Conservation (phyloP, 1,139 yeast genomes). For the Geotrichum bryndzae region DNA sequence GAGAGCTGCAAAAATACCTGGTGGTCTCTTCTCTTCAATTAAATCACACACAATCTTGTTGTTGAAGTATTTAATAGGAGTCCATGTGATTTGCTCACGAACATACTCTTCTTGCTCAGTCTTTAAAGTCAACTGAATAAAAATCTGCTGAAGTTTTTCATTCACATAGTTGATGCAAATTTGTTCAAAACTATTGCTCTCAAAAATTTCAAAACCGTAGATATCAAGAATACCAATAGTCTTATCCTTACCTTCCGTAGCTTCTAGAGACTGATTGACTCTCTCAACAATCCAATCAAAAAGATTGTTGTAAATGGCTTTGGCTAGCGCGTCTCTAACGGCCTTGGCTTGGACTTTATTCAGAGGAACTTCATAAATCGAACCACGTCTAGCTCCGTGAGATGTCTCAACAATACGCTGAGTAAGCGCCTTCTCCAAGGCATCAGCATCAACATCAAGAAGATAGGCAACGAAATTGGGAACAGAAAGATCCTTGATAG, state of each 20-base stretch:
- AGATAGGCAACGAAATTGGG: constrained; percentile 91
- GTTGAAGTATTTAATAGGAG: constrained; percentile 94
- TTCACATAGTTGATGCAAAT: constrained; percentile 95
- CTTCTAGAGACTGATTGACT: constrained; percentile 67
- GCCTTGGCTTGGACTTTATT: constrained; percentile 91
- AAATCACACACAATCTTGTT: constrained; percentile 95
- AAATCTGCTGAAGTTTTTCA: constrained; percentile 94
- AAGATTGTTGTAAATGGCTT: constrained; percentile 84
- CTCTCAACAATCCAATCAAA: constrained; percentile 98
- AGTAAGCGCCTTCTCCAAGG: constrained; percentile 60
- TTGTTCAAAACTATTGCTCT: constrained; percentile 94
- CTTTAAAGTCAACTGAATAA: constrained; percentile 88
- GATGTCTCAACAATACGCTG: constrained; percentile 85
- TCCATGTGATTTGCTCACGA: constrained; percentile 93
- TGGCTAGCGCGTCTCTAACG: constrained; percentile 91
- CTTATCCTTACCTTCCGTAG: constrained; percentile 49
- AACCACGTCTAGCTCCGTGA: constrained; percentile 75
- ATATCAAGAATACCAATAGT: constrained; percentile 94
- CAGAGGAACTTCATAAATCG: constrained; percentile 89
- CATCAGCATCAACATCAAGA: constrained; percentile 68
- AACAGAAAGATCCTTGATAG: constrained; percentile 75
- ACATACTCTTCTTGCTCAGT: constrained; percentile 98
- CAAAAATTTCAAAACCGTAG: constrained; percentile 97
- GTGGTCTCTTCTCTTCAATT: constrained; percentile 91
- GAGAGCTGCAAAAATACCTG: constrained; percentile 93